Percentiles rank a stretch among this genome's conserved stretches.
Evolutionary conservation across 2,329 filamentous ascomycete species (phyloP).

Genomic region (Fusarium ambrosium): DNA sequence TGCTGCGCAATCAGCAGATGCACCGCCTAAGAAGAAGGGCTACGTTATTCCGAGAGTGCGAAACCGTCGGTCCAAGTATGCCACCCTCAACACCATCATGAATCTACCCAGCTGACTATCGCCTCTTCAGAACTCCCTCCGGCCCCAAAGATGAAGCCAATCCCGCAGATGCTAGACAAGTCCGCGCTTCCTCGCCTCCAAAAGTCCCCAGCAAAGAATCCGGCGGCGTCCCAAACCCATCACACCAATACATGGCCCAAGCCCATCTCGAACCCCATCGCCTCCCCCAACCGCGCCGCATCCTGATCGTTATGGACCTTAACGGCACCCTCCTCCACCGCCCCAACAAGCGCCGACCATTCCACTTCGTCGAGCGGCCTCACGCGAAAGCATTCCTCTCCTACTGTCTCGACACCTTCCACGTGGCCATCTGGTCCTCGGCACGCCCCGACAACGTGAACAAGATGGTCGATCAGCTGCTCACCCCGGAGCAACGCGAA

Average conservation of each 20-base stretch:
- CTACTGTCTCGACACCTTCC: conserved; percentile 81
- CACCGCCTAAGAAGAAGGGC: background rate
- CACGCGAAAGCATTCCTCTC: conserved; percentile 76
- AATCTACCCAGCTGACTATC: conserved; percentile 6
- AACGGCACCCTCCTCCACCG: conserved; percentile 92
- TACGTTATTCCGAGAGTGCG: background rate
- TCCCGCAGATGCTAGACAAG: background rate
- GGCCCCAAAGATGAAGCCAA: conserved; percentile 10
- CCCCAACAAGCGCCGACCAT: conserved; percentile 62
- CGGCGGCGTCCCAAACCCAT: conserved; percentile 73
- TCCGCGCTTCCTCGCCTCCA: conserved; percentile 16
- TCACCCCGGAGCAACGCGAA: conserved; percentile 66
- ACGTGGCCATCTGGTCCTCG: conserved; percentile 92
- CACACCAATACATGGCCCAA: conserved; percentile 70
- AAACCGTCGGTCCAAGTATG: background rate
- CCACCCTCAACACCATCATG: background rate
- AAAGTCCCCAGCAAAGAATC: conserved; percentile 56
- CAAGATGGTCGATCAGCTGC: conserved; percentile 74
- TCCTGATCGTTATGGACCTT: conserved; percentile 90
- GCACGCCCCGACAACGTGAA: conserved; percentile 80
- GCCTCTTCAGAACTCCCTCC: conserved; percentile 10
- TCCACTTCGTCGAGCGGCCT: conserved; percentile 75
- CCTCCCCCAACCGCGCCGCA: conserved; percentile 65
- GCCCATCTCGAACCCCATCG: conserved; percentile 60
- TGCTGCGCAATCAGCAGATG: conserved; percentile 10